Conservation (phyloP, 2,329 filamentous ascomycete species). For the Berkeleyomyces basicola region DNA sequence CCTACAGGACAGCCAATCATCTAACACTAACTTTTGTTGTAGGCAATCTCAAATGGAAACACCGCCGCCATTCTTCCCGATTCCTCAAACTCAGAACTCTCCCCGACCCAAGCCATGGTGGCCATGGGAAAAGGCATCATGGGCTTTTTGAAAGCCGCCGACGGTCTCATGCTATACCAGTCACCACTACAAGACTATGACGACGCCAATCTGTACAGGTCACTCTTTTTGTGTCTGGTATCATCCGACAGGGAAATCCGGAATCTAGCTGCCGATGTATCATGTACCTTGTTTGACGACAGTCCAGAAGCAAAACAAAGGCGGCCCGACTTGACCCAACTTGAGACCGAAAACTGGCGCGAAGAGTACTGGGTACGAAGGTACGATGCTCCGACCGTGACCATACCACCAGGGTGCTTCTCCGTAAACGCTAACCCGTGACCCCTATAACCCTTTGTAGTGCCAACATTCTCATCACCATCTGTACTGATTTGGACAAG, state of each 20-base stretch:
- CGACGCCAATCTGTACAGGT: slow-evolving; percentile 15
- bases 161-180: slow-evolving; percentile 12
- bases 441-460: background rate
- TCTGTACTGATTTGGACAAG: slow-evolving; percentile 9
- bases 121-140: slow-evolving; percentile 36
- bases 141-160: slow-evolving; percentile 37
- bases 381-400: slow-evolving; percentile 19
- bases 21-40: slow-evolving; percentile 10
- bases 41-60: slow-evolving; percentile 11
- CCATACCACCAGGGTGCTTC: background rate
- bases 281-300: slow-evolving; percentile 30
- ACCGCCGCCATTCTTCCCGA: slow-evolving; percentile 5
- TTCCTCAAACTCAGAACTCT: slow-evolving; percentile 1
- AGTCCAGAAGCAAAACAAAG: slow-evolving; percentile 21
- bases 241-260: slow-evolving; percentile 34
- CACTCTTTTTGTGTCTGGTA: slow-evolving; percentile 37
- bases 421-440: background rate
- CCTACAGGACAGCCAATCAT: background rate
- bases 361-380: slow-evolving; percentile 36
- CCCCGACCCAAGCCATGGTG: slow-evolving; percentile 20
- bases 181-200: slow-evolving; percentile 16
- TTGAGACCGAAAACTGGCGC: slow-evolving; percentile 25
- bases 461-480: slow-evolving; percentile 9
- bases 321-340: slow-evolving; percentile 22
- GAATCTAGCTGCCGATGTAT: slow-evolving; percentile 30